phyloP scores from a whole-genome alignment of 2,329 filamentous ascomycete genomes.

The Thermothelomyces thermophilus region DNA sequence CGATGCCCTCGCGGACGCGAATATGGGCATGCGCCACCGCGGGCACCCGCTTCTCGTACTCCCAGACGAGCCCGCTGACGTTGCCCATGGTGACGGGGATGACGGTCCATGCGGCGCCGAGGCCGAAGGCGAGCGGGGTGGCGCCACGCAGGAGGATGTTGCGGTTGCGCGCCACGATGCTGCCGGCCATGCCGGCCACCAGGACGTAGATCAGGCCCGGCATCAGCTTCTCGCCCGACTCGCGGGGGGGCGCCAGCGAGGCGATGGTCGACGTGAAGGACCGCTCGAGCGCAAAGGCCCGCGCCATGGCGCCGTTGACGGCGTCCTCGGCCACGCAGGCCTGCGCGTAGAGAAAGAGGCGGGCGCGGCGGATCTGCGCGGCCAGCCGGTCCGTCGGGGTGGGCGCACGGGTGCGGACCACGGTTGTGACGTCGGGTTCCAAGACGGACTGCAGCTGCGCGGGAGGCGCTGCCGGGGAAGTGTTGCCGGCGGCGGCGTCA shows the following conservation, averaged over 20 bases:
- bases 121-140: conserved; percentile 70
- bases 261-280: conserved; percentile 86
- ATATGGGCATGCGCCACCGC: conserved; percentile 76
- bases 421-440: conserved; percentile 23
- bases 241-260: conserved; percentile 76
- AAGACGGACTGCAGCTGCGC: conserved; percentile 13
- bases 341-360: conserved; percentile 72
- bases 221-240: conserved; percentile 81
- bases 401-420: conserved; percentile 37
- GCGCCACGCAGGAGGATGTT: conserved; percentile 73
- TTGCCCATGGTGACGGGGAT: conserved; percentile 88
- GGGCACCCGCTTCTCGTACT: conserved; percentile 85
- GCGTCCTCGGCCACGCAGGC: conserved; percentile 69
- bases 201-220: conserved; percentile 88
- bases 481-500: conserved; percentile 4
- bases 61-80: conserved; percentile 78
- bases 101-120: conserved; percentile 76
- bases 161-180: conserved; percentile 82
- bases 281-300: conserved; percentile 76
- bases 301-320: conserved; percentile 75
- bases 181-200: conserved; percentile 90
- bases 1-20: conserved; percentile 59
- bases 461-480: conserved; percentile 5
- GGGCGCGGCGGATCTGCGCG: conserved; percentile 69
- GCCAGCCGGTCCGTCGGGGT: conserved; percentile 89